These are phyloP conservation scores for Cryptococcus jaspeensis DNA, from an alignment of 1,284 basidiomycete species.

Conservation along the genomic window DNA sequence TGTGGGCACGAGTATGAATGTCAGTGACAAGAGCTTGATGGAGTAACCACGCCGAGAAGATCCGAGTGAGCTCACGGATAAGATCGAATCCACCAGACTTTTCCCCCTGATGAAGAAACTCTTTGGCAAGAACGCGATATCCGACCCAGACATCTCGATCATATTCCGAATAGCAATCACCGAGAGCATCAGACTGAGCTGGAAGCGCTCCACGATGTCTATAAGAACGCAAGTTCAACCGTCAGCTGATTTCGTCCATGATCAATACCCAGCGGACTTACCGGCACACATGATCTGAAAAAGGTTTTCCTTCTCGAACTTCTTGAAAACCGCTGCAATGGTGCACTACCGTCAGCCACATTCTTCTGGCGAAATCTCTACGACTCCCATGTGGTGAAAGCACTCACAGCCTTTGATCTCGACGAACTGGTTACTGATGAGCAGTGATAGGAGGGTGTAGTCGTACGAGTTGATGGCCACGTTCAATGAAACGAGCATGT, in stretches of 20 bases:
- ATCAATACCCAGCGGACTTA: too few relatives aligned
- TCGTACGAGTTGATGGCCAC: constrained; percentile 99
- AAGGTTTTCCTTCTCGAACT: constrained; percentile 98
- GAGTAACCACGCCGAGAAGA: constrained; percentile 55
- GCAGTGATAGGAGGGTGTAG: constrained; percentile 87
- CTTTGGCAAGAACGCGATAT: constrained; percentile 75
- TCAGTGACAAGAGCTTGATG: constrained; percentile 2
- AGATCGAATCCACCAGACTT: constrained; percentile 71
- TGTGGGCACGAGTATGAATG: constrained; percentile 39
- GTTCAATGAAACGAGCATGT: constrained; percentile 92
- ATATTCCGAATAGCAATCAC: constrained; percentile 93
- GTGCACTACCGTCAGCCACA: neutral
- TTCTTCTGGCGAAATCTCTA: too few relatives aligned
- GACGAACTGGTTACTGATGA: constrained; percentile 98
- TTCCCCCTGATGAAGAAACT: constrained; percentile 79
- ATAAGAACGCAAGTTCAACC: neutral
- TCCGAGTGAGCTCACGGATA: constrained; percentile 82
- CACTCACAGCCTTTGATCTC: constrained; percentile 90
- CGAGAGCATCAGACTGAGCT: constrained; percentile 83
- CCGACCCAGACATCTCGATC: constrained; percentile 88
- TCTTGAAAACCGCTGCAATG: constrained; percentile 80
- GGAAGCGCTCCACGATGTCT: constrained; percentile 99
- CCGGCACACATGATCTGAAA: constrained; percentile 98
- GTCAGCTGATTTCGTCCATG: neutral
- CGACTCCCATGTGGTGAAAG: neutral